Conservation (phyloP, 2,329 filamentous ascomycete genomes). For the Talaromyces sp. region DNA sequence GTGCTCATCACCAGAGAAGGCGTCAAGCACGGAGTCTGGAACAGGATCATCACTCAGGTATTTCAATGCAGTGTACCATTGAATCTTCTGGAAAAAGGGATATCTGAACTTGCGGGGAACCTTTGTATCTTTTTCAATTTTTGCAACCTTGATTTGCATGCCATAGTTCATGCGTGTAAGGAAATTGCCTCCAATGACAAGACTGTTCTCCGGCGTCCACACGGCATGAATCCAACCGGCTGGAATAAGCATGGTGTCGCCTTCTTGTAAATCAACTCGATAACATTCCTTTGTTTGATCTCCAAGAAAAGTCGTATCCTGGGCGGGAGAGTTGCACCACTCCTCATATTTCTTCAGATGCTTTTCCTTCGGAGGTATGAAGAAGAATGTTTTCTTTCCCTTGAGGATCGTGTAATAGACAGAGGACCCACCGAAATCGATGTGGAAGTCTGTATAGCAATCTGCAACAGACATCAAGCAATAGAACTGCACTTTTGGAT, state of each 20-base stretch:
- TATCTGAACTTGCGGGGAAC: constrained; percentile 62
- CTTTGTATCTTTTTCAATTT: constrained; percentile 63
- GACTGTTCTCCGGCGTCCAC: constrained; percentile 64
- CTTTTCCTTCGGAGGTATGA: constrained; percentile 63
- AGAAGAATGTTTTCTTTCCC: constrained; percentile 66
- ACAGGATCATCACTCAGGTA: constrained; percentile 61
- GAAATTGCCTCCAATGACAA: constrained; percentile 68
- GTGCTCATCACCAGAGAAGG: constrained; percentile 52
- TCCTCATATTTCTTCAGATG: constrained; percentile 66
- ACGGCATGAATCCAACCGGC: constrained; percentile 69
- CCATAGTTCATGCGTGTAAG: constrained; percentile 60
- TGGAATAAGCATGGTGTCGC: constrained; percentile 66
- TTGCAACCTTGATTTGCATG: constrained; percentile 61
- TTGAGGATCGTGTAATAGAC: constrained; percentile 67
- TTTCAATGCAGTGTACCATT: constrained; percentile 62
- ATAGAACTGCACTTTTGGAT: constrained; percentile 62
- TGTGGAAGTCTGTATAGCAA: constrained; percentile 67
- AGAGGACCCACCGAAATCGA: constrained; percentile 66
- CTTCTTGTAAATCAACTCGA: constrained; percentile 59
- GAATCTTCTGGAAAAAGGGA: constrained; percentile 63
- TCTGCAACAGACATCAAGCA: constrained; percentile 67
- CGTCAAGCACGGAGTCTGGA: constrained; percentile 51
- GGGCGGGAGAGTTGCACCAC: constrained; percentile 62
- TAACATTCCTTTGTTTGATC: constrained; percentile 63
- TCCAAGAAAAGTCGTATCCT: constrained; percentile 62